A percentile compares a stretch with the other conserved stretches of the same genome.
phyloP scores from a whole-genome alignment of 495 filamentous ascomycete genomes.

The Hyaloscypha hepaticicola region DNA sequence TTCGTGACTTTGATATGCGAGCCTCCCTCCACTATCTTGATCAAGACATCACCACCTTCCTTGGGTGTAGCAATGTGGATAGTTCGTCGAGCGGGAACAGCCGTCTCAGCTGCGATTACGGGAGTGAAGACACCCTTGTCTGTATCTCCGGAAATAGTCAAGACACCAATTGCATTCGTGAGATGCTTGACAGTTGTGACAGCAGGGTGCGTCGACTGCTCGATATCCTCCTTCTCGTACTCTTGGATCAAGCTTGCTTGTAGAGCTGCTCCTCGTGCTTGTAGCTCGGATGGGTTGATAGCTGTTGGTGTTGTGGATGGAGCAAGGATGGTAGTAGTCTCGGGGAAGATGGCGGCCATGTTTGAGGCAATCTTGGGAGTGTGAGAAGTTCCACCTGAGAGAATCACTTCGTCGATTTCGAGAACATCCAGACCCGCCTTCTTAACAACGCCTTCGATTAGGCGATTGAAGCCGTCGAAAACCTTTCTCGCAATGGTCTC shows the following conservation, averaged over 20 bases:
- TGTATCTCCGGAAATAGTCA: conserved; percentile 63
- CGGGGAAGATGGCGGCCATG: conserved; percentile 74
- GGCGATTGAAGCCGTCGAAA: conserved; percentile 79
- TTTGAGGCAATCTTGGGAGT: conserved; percentile 87
- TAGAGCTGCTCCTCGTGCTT: conserved; percentile 87
- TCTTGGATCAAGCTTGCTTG: conserved; percentile 91
- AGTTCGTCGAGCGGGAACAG: conserved; percentile 81
- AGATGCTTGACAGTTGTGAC: conserved; percentile 93
- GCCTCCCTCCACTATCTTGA: conserved; percentile 82
- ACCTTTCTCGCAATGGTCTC: conserved; percentile 84
- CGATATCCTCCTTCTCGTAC: conserved; percentile 90
- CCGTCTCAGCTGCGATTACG: conserved; percentile 80
- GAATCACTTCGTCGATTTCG: conserved; percentile 92
- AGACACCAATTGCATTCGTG: conserved; percentile 81
- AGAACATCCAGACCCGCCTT: conserved; percentile 91
- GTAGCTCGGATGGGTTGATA: conserved; percentile 90
- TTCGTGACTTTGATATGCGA: conserved; percentile 89
- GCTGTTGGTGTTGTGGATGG: conserved; percentile 73
- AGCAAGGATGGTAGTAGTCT: conserved; percentile 73
- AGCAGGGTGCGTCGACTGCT: conserved; percentile 91
- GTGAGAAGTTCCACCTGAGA: conserved; percentile 89
- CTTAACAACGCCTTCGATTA: conserved; percentile 81
- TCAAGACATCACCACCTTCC: conserved; percentile 79
- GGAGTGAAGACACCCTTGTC: conserved; percentile 67
- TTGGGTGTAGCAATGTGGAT: conserved; percentile 71